Conservation (phyloP, 495 filamentous ascomycete genomes). For the Podospora pseudopauciseta region DNA sequence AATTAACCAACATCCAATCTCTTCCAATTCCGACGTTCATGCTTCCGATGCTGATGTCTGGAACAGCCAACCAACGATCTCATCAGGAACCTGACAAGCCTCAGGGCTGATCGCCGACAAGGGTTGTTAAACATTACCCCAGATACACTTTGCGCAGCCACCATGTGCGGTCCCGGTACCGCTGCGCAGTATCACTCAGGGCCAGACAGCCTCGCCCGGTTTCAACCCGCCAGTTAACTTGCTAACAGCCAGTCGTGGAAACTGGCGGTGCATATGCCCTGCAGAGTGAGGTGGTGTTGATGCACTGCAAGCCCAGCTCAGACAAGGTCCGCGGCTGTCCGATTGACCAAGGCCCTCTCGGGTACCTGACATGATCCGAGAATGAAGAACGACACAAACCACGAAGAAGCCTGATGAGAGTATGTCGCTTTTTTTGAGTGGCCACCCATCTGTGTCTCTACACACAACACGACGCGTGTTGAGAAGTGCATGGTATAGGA, state of each 20-base stretch:
- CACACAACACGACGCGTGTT: neutral
- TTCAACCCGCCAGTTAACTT: neutral
- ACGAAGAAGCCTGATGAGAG: neutral
- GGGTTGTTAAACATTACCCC: conserved; percentile 6
- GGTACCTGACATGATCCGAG: conserved; percentile 9
- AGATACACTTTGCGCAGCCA: neutral
- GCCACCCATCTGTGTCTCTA: neutral
- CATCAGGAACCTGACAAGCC: neutral
- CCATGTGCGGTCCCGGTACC: neutral
- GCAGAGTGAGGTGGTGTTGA: conserved; percentile 4
- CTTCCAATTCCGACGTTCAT: conserved; percentile 13
- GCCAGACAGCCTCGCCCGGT: neutral
- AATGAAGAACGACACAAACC: neutral
- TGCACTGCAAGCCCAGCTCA: neutral
- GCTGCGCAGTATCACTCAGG: neutral
- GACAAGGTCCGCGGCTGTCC: neutral
- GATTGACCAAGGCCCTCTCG: neutral
- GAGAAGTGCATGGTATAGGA: neutral
- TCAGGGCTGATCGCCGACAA: conserved; percentile 21
- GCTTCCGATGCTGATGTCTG: conserved; percentile 9
- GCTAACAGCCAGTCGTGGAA: neutral
- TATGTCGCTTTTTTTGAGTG: neutral
- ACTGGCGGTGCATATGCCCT: conserved; percentile 7
- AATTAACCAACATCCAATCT: conserved; percentile 19
- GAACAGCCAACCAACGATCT: conserved; percentile 14